Percentiles rank a stretch among this genome's conserved stretches.
Evolutionary conservation across 75 land plant species (phyloP).

Genomic region (Pseudotsuga menziesii): DNA sequence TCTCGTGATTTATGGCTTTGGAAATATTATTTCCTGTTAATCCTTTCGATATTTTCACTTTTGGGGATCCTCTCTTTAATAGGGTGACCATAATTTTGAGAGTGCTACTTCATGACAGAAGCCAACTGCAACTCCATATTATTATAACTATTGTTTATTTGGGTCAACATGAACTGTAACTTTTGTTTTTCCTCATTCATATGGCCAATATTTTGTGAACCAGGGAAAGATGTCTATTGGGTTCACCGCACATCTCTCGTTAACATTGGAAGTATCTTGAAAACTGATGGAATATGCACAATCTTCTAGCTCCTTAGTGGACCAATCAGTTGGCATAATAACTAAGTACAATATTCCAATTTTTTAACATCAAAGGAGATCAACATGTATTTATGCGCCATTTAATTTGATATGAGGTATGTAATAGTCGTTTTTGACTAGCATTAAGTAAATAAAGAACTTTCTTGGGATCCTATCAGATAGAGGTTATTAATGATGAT

Average conservation of each 20-base stretch:
- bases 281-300: background rate
- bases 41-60: background rate
- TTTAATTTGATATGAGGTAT: too few species aligned
- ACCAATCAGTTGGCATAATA: background rate
- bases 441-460: too few species aligned
- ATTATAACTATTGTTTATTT: background rate
- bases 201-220: background rate
- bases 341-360: background rate
- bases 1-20: background rate
- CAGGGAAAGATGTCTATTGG: background rate
- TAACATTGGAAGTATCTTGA: background rate
- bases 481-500: too few species aligned
- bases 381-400: too few species aligned
- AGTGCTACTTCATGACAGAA: background rate
- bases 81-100: background rate
- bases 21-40: background rate
- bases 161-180: background rate
- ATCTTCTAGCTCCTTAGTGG: background rate
- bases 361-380: too few species aligned
- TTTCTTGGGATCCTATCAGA: too few species aligned
- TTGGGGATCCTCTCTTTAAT: background rate
- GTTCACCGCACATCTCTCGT: background rate
- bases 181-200: conserved; percentile 2
- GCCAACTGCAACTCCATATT: background rate
- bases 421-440: too few species aligned